These are phyloP conservation scores for Exophiala sp. DNA, from an alignment of 2,329 filamentous ascomycete genomes.

Conservation along the genomic window DNA sequence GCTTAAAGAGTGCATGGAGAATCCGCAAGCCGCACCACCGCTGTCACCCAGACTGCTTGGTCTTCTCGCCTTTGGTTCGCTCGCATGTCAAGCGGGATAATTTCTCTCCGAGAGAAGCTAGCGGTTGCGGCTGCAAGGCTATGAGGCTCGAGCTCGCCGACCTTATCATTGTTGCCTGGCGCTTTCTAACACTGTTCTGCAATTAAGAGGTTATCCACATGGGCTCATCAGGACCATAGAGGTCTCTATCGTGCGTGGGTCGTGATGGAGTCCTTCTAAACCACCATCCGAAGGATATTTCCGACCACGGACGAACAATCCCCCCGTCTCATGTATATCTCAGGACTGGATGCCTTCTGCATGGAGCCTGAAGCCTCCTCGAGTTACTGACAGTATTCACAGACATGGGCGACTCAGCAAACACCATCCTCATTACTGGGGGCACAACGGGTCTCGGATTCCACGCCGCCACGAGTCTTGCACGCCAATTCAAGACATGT, in stretches of 20 bases:
- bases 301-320: neutral
- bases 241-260: neutral
- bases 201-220: neutral
- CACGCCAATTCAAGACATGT: conserved; percentile 38
- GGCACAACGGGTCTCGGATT: conserved; percentile 45
- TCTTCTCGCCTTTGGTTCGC: neutral
- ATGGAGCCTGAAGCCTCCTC: conserved; percentile 31
- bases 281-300: neutral
- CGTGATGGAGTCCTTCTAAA: neutral
- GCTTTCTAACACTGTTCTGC: neutral
- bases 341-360: conserved; percentile 28
- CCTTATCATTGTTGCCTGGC: neutral
- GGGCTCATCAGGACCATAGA: neutral
- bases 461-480: conserved; percentile 38
- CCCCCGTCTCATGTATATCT: neutral
- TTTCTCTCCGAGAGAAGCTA: neutral
- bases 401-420: too few species aligned
- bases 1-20: conserved; percentile 36
- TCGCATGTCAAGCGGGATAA: conserved; percentile 1
- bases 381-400: too few species aligned
- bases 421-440: conserved; percentile 41
- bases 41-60: neutral
- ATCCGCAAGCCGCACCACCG: neutral
- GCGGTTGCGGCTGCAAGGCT: neutral
- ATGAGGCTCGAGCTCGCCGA: neutral